A percentile compares a stretch with the other conserved stretches of the same genome.
These are phyloP conservation scores for Pyrenochaeta sp. DNA, from an alignment of 2,329 filamentous ascomycete species.

Conservation along the genomic window DNA sequence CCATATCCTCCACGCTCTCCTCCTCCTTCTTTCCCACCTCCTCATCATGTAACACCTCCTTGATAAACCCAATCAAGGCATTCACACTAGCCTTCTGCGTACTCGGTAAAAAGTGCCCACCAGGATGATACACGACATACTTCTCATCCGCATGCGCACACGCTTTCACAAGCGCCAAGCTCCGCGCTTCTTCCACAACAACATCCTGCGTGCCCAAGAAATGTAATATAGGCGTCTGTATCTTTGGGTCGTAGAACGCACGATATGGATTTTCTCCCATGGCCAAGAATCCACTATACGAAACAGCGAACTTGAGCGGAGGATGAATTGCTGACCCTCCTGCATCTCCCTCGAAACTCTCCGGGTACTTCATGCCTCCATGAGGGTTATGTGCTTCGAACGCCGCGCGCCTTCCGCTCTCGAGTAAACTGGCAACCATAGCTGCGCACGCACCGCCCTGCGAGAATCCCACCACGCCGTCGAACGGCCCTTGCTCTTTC, in stretches of 20 bases:
- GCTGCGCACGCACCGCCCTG: constrained; percentile 66
- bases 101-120: constrained; percentile 86
- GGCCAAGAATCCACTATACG: constrained; percentile 80
- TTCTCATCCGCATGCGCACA: constrained; percentile 63
- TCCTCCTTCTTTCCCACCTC: constrained; percentile 54
- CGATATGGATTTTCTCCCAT: constrained; percentile 66
- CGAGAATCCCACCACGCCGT: constrained; percentile 48
- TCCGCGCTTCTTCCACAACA: constrained; percentile 82
- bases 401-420: constrained; percentile 59
- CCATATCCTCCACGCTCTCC: constrained; percentile 72
- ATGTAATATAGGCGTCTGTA: constrained; percentile 81
- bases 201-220: constrained; percentile 85
- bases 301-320: constrained; percentile 73
- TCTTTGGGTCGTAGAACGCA: constrained; percentile 77
- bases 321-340: constrained; percentile 53
- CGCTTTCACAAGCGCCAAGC: constrained; percentile 70
- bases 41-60: constrained; percentile 57
- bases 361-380: constrained; percentile 63
- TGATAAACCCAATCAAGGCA: constrained; percentile 77
- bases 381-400: constrained; percentile 55
- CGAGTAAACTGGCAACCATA: constrained; percentile 76
- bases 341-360: constrained; percentile 48
- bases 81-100: constrained; percentile 81
- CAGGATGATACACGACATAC: constrained; percentile 75
- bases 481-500: constrained; percentile 44